These are phyloP conservation scores for Diplotaxis tenuifolia DNA, from an alignment of 345 rosid species.

Conservation along the genomic window DNA sequence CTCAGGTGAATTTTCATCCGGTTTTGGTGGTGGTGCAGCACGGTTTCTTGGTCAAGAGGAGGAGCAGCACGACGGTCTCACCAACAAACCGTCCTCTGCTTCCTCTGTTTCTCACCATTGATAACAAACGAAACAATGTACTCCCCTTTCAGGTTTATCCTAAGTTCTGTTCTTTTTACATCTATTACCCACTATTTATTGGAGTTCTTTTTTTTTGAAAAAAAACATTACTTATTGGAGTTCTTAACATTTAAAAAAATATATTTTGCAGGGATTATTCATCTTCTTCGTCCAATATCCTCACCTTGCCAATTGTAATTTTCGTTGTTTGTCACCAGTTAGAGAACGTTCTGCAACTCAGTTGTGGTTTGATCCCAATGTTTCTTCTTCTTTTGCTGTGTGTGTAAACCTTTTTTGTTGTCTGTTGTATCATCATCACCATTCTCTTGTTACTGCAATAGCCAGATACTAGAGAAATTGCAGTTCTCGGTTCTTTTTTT, in stretches of 20 bases:
- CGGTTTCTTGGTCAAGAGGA: conserved; percentile 86
- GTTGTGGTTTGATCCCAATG: conserved; percentile 14
- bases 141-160: conserved; percentile 45
- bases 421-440: conserved; percentile 23
- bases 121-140: conserved; percentile 18
- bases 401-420: background rate
- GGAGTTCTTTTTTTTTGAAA: background rate
- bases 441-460: conserved; percentile 12
- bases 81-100: conserved; percentile 77
- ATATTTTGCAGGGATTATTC: conserved; percentile 14
- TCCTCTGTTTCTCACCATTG: conserved; percentile 86
- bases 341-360: conserved; percentile 21
- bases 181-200: background rate
- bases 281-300: conserved; percentile 17
- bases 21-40: conserved; percentile 78
- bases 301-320: conserved; percentile 28
- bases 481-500: background rate
- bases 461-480: conserved; percentile 27
- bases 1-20: conserved; percentile 56
- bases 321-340: conserved; percentile 18
- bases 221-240: too few relatives aligned
- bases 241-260: background rate
- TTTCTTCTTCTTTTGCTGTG: conserved; percentile 20
- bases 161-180: background rate
- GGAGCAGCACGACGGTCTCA: conserved; percentile 73